Base-by-base conservation (phyloP, 306 rosid genomes). In the Styphnolobium japonicum region DNA sequence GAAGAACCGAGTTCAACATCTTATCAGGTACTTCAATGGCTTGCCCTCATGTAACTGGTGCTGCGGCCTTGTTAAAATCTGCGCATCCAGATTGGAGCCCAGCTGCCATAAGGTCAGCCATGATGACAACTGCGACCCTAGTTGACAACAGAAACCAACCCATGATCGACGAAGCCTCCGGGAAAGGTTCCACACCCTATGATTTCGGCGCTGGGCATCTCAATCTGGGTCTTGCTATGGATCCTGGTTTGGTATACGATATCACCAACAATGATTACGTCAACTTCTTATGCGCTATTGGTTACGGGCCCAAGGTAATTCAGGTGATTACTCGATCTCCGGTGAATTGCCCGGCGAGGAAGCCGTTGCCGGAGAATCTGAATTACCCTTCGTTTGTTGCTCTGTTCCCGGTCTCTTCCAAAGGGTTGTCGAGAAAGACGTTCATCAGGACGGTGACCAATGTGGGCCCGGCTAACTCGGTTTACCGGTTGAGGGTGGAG, bases 1-100 rank as follows among this genome's bases (percentile, higher is more conserved):
- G 95, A 34, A 88, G 85, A 46, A 88, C 87, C 0, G 97, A 92
- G 74, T 92, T 92, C 76, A 92, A 84, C 71, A 92, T 92, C 9
- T 42, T 92, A 7, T 92, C 95, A 0, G 97, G 97, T 5, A 92
- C 97, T 0, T 92, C 93, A 2, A 92, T 92, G 97, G 93, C 95
- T 40, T 88, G 92, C 46, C 97, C 97, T 16, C 97, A 92, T 16
- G 95, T 92, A 3, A 87, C 90, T 31, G 97, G 97, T 0, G 95
- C 95, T 0, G 93, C 93, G 5, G 93, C 96, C 10, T 31, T 89
- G 73, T 79, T 91, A 0, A 91, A 91, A 76, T 89, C 96, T 3
- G 93, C 96, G 6, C 92, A 91, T 53, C 96, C 85, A 1, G 88
- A 87, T 75, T 91, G 96, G 96, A 85, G 87, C 76, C 96, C 93